phyloP scores from a whole-genome alignment of 2,329 filamentous ascomycete genomes.

The Fusarium sp. region DNA sequence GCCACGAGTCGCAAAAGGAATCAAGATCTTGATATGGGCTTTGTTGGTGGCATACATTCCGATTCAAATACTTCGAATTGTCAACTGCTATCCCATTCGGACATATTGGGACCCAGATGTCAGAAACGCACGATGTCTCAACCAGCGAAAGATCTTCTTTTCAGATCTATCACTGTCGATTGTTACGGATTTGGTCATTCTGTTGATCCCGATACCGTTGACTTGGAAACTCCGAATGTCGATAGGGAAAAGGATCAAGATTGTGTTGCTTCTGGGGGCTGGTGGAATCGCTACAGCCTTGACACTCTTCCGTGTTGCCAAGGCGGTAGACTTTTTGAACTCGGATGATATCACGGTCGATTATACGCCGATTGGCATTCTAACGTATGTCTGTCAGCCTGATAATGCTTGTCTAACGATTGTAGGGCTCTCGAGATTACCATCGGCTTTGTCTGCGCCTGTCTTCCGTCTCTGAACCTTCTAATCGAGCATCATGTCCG shows the following conservation, averaged over 20 bases:
- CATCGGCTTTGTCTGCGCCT: constrained; percentile 38
- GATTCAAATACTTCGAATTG: constrained; percentile 50
- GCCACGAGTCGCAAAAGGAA: constrained; percentile 18
- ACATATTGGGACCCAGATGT: constrained; percentile 50
- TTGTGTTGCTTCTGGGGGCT: constrained; percentile 29
- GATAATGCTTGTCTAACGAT: not conserved
- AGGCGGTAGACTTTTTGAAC: constrained; percentile 20
- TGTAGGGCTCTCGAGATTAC: constrained; percentile 26
- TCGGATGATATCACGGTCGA: constrained; percentile 34
- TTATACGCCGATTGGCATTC: constrained; percentile 24
- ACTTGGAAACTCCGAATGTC: constrained; percentile 30
- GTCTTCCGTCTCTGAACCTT: constrained; percentile 33
- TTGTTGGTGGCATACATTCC: constrained; percentile 27
- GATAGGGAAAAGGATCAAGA: constrained; percentile 33
- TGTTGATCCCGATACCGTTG: constrained; percentile 28
- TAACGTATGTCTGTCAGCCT: constrained; percentile 8
- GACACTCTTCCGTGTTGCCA: constrained; percentile 20
- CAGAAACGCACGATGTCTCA: constrained; percentile 44
- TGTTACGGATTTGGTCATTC: constrained; percentile 30
- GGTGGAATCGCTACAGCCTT: constrained; percentile 35
- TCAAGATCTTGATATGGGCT: constrained; percentile 30
- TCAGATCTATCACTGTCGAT: constrained; percentile 25
- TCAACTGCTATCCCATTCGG: constrained; percentile 52
- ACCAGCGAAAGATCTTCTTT: constrained; percentile 45
- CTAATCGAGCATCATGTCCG: constrained; percentile 26